Percentiles rank a stretch among this genome's conserved stretches.
Conservation (phyloP, 306 rosid species). For the Cucurbita moschata region DNA sequence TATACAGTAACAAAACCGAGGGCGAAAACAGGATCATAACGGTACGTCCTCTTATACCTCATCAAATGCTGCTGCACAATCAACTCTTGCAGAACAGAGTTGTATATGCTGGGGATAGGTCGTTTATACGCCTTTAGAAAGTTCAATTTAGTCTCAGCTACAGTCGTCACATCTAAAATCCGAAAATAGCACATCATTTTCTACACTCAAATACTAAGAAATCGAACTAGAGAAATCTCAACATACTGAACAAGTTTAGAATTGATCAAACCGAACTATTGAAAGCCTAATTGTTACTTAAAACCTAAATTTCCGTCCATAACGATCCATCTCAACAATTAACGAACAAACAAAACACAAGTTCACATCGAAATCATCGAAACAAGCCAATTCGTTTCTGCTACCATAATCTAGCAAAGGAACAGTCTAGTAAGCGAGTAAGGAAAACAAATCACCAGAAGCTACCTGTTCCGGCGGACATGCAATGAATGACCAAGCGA, state of each 20-base stretch:
- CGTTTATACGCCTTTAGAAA: conserved; percentile 77
- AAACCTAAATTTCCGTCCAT: not conserved
- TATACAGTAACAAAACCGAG: conserved; percentile 89
- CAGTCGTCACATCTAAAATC: conserved; percentile 71
- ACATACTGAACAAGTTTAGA: not conserved
- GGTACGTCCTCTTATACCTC: conserved; percentile 73
- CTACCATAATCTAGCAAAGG: not conserved
- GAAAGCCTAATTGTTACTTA: not conserved
- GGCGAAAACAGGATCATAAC: conserved; percentile 82
- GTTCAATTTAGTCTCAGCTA: conserved; percentile 69
- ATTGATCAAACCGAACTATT: not conserved
- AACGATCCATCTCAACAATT: not conserved
- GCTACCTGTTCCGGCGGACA: conserved; percentile 45
- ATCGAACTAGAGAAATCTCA: not conserved
- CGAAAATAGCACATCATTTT: conserved; percentile 1
- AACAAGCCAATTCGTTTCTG: not conserved
- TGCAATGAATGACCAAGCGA: conserved; percentile 49
- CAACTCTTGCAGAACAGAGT: conserved; percentile 77
- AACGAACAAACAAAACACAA: not conserved
- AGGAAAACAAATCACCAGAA: not conserved
- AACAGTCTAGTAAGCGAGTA: not conserved
- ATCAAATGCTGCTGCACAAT: conserved; percentile 93
- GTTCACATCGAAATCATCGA: not conserved
- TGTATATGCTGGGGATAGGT: conserved; percentile 89
- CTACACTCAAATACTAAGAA: not conserved